Base-by-base conservation (phyloP, 1,284 basidiomycete genomes). In the Sanghuangporus sanghuang region DNA sequence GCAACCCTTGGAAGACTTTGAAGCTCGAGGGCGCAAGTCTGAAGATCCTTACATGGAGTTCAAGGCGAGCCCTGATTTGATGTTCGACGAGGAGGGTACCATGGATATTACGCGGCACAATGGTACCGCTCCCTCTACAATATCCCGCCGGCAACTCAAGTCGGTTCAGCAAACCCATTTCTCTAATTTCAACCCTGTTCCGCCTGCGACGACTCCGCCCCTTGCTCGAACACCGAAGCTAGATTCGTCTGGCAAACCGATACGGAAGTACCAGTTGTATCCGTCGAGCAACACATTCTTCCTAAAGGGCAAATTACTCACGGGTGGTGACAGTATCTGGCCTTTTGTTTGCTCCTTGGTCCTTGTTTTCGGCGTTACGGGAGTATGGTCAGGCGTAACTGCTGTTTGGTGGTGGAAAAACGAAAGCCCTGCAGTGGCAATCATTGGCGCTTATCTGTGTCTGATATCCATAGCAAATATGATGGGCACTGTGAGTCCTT, bases 331-430 rank as follows among this genome's bases (percentile, higher is more conserved):
- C 74, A 83, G 85, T 23, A 86, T 88, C 0, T 85, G 84, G 78
- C 91, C 93, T 3, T 92, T 96, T 69, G 71, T 92, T 6, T 80
- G 80, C 0, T 85, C 84, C 2, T 75, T 94, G 58, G 71, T 76
- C 4, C 63, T 95, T 18, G 75, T 91, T 49, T 73, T 93, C 53
- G 81, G 81, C 14, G 79, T 96, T 65, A 76, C 87, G 1, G 92
- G 88, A 0, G 75, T 88, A 7, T 97, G 90, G 90, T 84, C 96
- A 69, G 90, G 86, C 4, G 91, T 89, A 23, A 95, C 93, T 3
- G 88, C 88, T 64, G 87, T 89, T 21, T 95, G 90, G 86, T 89
- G 93, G 84, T 96, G 94, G 92, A 74, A 76, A 38, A 81, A 93
- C 70, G 80, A 86, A 67, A 85, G 85, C 66, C 87, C 85, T 3